Evolutionary conservation across 2,329 filamentous ascomycete genomes (phyloP), one percentile per base, ranked within the genome.

Genomic region (Colletotrichum sp.): DNA sequence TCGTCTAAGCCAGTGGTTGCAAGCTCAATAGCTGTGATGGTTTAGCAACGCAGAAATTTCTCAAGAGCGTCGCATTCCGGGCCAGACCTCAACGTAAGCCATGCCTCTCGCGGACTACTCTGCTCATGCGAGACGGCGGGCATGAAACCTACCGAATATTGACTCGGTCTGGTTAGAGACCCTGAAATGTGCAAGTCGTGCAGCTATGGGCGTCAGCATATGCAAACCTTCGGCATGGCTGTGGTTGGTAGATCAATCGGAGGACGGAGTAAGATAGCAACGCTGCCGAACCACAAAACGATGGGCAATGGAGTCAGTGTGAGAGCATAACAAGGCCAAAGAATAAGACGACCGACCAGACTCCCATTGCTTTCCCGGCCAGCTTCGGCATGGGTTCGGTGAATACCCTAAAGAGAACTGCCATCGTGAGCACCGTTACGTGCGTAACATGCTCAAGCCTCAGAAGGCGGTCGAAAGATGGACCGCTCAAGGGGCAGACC

Each of bases 301-400:
- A 12, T 68, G 24, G 10, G 39, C 16, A 21, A 26, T 67, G 13
- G 13, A 44, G 28, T 13, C 36, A 66, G 63, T 26, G 36, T n/a
- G 30, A 64, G 21, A 36, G 32, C 39, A 26, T 13, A 3, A 9
- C 7, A 36, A 21, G n/a, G 12, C 32, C 32, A 36, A 64, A 18
- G 24, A 21, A 18, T 26, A 9, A 70, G 18, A 32, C 49, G 68
- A 52, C 24, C 55, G 16, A 34, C 32, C 55, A 52, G 44, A 15
- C 24, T 39, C 30, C n/a, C 32, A 68, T 26, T 8, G 21, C 32
- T 57, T 18, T 16, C 21, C 70, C 69, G 64, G 69, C 57, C 70
- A 59, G 32, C 64, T 18, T 69, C 73, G 55, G 73, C 57, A 62
- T 69, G 64, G 64, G 39, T 72, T 59, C 59, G n/a, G 59, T 71